Evolutionary conservation across 78 protist genomes (phyloP).

Genomic region (Cavenderia fasciculata): DNA sequence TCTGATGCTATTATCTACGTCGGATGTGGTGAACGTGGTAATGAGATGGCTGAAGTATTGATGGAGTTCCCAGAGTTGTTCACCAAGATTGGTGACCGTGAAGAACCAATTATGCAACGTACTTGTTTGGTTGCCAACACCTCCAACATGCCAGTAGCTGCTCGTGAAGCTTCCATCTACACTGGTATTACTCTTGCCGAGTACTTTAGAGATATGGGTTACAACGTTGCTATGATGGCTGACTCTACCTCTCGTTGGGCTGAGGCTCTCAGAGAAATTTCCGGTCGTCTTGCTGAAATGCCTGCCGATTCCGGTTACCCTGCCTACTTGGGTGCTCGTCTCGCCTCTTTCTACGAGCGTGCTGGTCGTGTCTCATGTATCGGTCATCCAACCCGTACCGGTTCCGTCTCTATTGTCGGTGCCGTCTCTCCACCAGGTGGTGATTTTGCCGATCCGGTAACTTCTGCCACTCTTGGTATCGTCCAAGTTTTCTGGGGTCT

Average conservation of each 20-base stretch:
- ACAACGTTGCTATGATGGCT: constrained; percentile 99
- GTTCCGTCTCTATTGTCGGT: constrained; percentile 99
- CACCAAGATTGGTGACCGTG: constrained; percentile 82
- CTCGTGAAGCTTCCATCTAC: constrained; percentile 99
- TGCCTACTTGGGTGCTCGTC: constrained; percentile 99
- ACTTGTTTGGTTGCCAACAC: constrained; percentile 99
- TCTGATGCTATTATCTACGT: constrained; percentile 99
- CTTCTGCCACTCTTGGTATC: constrained; percentile 98
- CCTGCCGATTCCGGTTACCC: constrained; percentile 99
- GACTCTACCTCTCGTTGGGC: constrained; percentile 99
- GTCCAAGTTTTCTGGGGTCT: constrained; percentile 99
- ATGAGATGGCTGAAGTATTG: constrained; percentile 99
- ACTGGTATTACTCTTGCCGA: constrained; percentile 99
- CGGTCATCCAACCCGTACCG: constrained; percentile 97
- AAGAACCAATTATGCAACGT: constrained; percentile 99
- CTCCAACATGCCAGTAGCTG: constrained; percentile 99
- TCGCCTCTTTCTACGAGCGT: constrained; percentile 99
- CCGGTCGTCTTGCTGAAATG: constrained; percentile 99
- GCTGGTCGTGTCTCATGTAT: constrained; percentile 96
- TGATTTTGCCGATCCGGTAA: constrained; percentile 99
- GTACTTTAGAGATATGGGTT: constrained; percentile 99
- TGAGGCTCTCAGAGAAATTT: constrained; percentile 99
- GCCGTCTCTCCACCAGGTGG: constrained; percentile 99
- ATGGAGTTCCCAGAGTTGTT: constrained; percentile 98
- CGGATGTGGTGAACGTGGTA: constrained; percentile 99